Percentiles rank a stretch among this genome's conserved stretches.
Conservation (phyloP, 306 rosid genomes). For the Pyrus bretschneideri region DNA sequence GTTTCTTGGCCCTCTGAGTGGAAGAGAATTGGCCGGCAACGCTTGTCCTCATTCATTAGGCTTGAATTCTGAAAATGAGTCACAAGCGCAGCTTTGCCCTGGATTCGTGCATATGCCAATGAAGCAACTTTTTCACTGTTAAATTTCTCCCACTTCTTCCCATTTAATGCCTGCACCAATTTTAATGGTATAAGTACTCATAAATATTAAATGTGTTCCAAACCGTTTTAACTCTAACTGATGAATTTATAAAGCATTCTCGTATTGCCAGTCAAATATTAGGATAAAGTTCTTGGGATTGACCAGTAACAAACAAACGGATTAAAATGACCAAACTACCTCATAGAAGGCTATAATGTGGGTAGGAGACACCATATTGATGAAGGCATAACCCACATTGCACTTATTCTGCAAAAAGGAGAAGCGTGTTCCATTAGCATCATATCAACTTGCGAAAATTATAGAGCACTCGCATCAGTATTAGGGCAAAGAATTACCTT, state of each 20-base stretch:
- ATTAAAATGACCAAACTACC: conserved; percentile 31
- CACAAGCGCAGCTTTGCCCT: conserved; percentile 89
- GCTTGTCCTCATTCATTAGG: conserved; percentile 90
- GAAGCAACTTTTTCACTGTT: conserved; percentile 92
- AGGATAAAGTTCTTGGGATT: background rate
- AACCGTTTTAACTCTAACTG: background rate
- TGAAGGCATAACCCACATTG: conserved; percentile 95
- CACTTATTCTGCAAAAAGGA: conserved; percentile 71
- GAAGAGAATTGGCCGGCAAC: conserved; percentile 87
- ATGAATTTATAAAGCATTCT: background rate
- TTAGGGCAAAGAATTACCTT: conserved; percentile 40
- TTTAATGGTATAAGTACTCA: background rate
- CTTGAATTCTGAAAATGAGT: conserved; percentile 92
- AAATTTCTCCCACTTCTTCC: conserved; percentile 93
- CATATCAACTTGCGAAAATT: conserved; percentile 4
- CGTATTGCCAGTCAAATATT: background rate
- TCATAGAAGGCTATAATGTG: conserved; percentile 68
- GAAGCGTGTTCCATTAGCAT: conserved; percentile 17
- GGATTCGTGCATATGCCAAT: conserved; percentile 87
- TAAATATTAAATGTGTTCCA: background rate
- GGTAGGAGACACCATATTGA: conserved; percentile 91
- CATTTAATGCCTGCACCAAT: conserved; percentile 70
- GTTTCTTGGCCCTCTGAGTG: conserved; percentile 83
- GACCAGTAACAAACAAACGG: background rate
- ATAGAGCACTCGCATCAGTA: conserved; percentile 3